A percentile compares a stretch with the other conserved stretches of the same genome.
phyloP scores from a whole-genome alignment of 305 asterid species.

The Fraxinus angustifolia region DNA sequence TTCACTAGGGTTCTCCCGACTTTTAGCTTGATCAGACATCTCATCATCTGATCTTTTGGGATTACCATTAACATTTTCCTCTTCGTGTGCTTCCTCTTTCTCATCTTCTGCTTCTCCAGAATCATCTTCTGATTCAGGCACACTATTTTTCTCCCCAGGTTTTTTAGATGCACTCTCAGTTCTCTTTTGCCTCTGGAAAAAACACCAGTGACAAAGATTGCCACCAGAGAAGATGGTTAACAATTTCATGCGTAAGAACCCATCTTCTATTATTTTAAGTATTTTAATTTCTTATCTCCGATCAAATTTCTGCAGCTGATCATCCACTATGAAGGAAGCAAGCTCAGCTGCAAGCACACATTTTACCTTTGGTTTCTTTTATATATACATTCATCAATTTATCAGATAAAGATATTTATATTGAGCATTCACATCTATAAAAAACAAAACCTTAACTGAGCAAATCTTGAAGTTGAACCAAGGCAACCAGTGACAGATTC shows the following conservation, averaged over 20 bases:
- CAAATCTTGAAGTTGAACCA: background rate
- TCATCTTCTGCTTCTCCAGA: conserved; percentile 50
- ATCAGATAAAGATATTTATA: background rate
- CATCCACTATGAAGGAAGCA: background rate
- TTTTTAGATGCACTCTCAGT: conserved; percentile 45
- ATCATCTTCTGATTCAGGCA: conserved; percentile 56
- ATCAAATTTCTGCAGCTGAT: conserved; percentile 5
- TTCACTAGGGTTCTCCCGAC: conserved; percentile 50
- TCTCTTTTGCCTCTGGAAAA: conserved; percentile 52
- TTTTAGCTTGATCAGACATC: conserved; percentile 57
- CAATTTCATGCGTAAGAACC: conserved; percentile 2
- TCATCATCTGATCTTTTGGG: conserved; percentile 62
- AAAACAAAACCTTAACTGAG: background rate
- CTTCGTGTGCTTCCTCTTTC: conserved; percentile 39
- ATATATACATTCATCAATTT: background rate
- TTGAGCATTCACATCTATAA: background rate
- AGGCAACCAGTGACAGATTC: background rate
- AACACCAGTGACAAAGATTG: conserved; percentile 10
- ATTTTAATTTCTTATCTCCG: conserved; percentile 8
- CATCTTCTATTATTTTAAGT: background rate
- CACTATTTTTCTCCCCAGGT: conserved; percentile 40
- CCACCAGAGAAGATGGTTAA: background rate
- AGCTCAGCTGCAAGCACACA: background rate
- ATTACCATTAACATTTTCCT: conserved; percentile 36
- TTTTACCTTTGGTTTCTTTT: background rate